Evolutionary conservation across 768 basidiomycete species (phyloP).

Genomic region (Boletus sp.): DNA sequence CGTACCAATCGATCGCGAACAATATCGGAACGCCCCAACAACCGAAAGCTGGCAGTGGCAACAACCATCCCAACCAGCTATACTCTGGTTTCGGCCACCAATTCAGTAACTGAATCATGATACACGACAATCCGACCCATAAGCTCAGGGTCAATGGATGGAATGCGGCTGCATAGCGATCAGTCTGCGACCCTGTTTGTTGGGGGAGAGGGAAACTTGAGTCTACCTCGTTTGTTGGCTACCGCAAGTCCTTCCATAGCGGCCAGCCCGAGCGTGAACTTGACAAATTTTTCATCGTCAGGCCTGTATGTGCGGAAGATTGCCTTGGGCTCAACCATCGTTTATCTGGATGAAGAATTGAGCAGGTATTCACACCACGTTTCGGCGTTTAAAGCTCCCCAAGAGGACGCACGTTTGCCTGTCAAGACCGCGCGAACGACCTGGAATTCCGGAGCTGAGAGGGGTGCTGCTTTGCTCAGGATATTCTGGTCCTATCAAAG

Average conservation of each 20-base stretch:
- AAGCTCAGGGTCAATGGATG: conserved; percentile 58
- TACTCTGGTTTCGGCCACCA: conserved; percentile 62
- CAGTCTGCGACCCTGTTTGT: not conserved
- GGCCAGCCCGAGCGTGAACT: conserved; percentile 61
- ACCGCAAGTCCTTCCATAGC: conserved; percentile 63
- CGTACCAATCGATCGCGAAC: conserved; percentile 67
- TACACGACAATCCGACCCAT: conserved; percentile 59
- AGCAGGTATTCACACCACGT: not conserved
- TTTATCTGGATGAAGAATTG: not conserved
- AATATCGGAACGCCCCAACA: conserved; percentile 60
- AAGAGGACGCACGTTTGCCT: conserved; percentile 8
- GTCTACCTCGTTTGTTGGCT: conserved; percentile 59
- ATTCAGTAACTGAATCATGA: conserved; percentile 55
- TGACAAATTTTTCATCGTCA: conserved; percentile 57
- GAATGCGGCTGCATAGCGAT: conserved; percentile 39
- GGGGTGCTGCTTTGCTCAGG: not conserved
- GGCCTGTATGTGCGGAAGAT: conserved; percentile 51
- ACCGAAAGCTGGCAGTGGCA: conserved; percentile 64
- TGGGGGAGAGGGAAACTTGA: not conserved
- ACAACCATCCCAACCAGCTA: conserved; percentile 50
- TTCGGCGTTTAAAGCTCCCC: not conserved
- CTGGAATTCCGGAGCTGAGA: too few relatives aligned
- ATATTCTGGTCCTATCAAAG: not conserved
- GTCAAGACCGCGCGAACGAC: not conserved
- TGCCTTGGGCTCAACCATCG: conserved; percentile 43